Evolutionary conservation across 192 early-diverging fungal genomes (phyloP), one percentile per base, ranked within the genome.

Genomic region (Linnemannia exigua): DNA sequence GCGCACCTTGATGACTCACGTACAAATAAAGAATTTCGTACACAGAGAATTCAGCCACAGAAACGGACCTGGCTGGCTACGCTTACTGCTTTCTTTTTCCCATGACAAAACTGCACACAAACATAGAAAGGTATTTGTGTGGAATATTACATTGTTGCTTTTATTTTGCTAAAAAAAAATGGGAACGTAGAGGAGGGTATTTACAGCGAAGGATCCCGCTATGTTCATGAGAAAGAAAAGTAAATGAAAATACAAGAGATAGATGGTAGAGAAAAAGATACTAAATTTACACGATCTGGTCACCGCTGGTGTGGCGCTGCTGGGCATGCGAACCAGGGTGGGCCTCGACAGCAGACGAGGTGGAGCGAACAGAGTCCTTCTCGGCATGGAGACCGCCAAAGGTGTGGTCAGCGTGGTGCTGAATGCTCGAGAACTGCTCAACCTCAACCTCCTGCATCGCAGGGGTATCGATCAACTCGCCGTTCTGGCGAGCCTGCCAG

Each of bases 401-500:
- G 54, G n/a, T 61, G 28, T 63, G 36, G 72, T 67, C 28, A 33
- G 25, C n/a, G 72, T 74, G 72, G 36, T 70, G 68, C 74, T 76
- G 69, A 46, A 44, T 38, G 14, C 38, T 15, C 36, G 48, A 76
- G 81, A 74, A 83, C 31, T 77, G 75, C 37, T 48, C 47, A 51
- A 47, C 48, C 12, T 84, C 72, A 25, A 84, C 70, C 73, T 84
- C 82, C 25, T 84, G 76, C 82, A 84, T 84, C 5, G 72, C 47
- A 5, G 74, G 37, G 16, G 76, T 50, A 28, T 84, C 76, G 33
- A 72, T 14, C 22, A 38, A 51, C 54, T 69, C 19, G 22, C 76
- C 82, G 41, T 3, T 7, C 54, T 84, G 76, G 54, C 84, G 77
- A 6, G 78, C 74, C 0, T 72, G 48, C 88, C 90, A 90, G 4